Percentiles rank a stretch among this genome's conserved stretches.
These are phyloP conservation scores for Tilletia walkeri DNA, from an alignment of 1,284 basidiomycete species.

Conservation along the genomic window DNA sequence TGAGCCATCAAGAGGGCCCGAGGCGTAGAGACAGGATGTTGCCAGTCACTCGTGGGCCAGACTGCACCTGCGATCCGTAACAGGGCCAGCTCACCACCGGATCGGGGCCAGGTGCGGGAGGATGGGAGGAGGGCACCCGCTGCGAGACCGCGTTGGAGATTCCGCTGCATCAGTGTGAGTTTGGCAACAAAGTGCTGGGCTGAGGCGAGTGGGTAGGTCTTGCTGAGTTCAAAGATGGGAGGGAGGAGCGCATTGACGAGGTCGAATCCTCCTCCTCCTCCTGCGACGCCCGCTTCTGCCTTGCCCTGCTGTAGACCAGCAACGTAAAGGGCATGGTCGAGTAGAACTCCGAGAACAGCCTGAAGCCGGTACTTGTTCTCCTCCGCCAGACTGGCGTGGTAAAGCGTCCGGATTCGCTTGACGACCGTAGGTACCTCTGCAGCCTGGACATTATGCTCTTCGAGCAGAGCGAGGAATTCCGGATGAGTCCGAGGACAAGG, in stretches of 20 bases:
- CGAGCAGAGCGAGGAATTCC: conserved; percentile 79
- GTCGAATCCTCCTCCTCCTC: conserved; percentile 64
- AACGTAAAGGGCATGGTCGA: conserved; percentile 80
- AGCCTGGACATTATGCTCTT: conserved; percentile 61
- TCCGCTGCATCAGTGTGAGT: conserved; percentile 87
- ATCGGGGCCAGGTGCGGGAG: conserved; percentile 79
- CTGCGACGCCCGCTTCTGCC: conserved; percentile 31
- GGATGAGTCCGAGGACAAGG: conserved; percentile 81
- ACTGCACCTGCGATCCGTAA: conserved; percentile 75
- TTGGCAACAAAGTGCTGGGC: conserved; percentile 80
- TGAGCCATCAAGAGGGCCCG: conserved; percentile 83
- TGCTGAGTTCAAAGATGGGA: conserved; percentile 76
- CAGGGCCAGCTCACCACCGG: conserved; percentile 75
- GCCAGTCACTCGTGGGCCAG: conserved; percentile 93
- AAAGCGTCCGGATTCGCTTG: conserved; percentile 83
- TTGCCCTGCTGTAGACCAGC: conserved; percentile 28
- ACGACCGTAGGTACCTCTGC: conserved; percentile 75
- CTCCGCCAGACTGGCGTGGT: conserved; percentile 83
- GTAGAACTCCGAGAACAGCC: conserved; percentile 71
- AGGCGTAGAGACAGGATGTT: conserved; percentile 83
- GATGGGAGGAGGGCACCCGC: conserved; percentile 67
- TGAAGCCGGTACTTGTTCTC: conserved; percentile 80
- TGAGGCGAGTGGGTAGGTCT: conserved; percentile 75
- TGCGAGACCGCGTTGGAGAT: conserved; percentile 78
- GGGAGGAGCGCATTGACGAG: conserved; percentile 72